Evolutionary conservation across 495 filamentous ascomycete species (phyloP), one percentile per base, ranked within the genome.

Genomic region (Evernia prunastri): DNA sequence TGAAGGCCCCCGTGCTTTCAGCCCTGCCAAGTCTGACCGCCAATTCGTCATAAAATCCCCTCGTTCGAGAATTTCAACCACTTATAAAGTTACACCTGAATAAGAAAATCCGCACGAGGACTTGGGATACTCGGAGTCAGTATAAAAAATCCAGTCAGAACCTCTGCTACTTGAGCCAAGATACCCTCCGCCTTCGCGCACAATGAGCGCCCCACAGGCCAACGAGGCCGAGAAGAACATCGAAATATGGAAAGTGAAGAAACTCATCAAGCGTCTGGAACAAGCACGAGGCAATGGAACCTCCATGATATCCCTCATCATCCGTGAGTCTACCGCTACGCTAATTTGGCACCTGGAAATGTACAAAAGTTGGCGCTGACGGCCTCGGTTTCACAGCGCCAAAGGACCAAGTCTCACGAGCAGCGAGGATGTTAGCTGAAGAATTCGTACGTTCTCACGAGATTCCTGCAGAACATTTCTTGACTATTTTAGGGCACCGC

Each of bases 351-450:
- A 42, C 56, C 59, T 62, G 45, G 69, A 68, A 36, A 29, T 51
- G 29, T 31, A 47, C 37, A 49, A n/a, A 10, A 18, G 11, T 11
- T n/a, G 0, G 61, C 60, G 47, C 61, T 66, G 45, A 67, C 49
- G 53, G 65, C 37, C 73, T 64, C 20, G 31, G 60, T 58, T 0
- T 11, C 57, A 36, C 69, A 96, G 90, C 94, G 56, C 94, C 94
- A 59, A 98, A 97, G 85, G 94, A 97, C 77, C 94, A 98, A 77
- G 84, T 98, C 58, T 97, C 95, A 17, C 86, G 94, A 65, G 90
- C 91, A 43, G 91, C 95, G 47, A 96, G 96, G 83, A 98, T 98
- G 94, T 87, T 98, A 85, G 94, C 94, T 78, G 94, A 98, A 96
- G 93, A 97, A 88, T 97, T 92, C 73, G 92, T 96, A 82, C 68